Evolutionary conservation across 2,329 filamentous ascomycete species (phyloP).

Genomic region (Fusarium fracticaudum): DNA sequence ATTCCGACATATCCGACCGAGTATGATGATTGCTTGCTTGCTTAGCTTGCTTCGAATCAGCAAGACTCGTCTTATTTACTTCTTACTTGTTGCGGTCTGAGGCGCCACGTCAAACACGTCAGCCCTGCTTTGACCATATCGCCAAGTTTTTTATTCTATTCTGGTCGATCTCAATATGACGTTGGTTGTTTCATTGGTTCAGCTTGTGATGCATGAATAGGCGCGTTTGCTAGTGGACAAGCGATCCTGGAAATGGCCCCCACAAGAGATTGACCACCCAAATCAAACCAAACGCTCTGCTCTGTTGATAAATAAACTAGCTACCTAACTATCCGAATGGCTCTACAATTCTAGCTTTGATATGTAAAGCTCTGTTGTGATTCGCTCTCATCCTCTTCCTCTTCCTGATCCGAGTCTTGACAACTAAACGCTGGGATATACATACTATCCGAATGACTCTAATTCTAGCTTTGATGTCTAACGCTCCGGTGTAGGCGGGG

Average conservation of each 20-base stretch:
- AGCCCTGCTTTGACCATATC: conserved; percentile 34
- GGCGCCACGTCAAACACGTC: conserved; percentile 37
- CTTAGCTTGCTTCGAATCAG: conserved; percentile 4
- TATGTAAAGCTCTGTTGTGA: background rate
- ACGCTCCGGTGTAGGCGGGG: background rate
- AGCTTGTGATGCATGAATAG: conserved; percentile 18
- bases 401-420: background rate
- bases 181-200: conserved; percentile 24
- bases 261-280: background rate
- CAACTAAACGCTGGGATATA: background rate
- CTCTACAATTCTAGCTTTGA: background rate
- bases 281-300: background rate
- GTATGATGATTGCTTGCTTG: background rate
- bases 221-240: background rate
- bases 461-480: background rate
- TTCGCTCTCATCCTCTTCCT: background rate
- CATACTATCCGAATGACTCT: background rate
- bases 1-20: conserved; percentile 33
- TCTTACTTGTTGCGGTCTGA: background rate
- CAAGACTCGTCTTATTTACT: background rate
- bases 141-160: conserved; percentile 25
- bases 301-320: background rate
- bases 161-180: conserved; percentile 21
- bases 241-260: background rate
- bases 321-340: background rate